These are phyloP conservation scores for Ocimum tenuiflorum DNA, from an alignment of 257 asterid genomes.

Conservation along the genomic window DNA sequence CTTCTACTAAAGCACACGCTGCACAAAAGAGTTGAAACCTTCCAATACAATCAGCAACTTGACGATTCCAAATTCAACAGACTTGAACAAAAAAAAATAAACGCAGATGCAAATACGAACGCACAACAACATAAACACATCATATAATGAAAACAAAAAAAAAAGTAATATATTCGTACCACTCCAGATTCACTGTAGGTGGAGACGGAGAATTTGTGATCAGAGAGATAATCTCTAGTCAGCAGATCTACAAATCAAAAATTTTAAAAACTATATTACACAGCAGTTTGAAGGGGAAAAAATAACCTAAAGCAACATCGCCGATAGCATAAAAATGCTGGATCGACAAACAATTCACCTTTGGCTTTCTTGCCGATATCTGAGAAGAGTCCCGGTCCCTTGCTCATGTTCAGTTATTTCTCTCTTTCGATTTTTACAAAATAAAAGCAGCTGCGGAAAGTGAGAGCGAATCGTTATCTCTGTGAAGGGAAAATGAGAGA, in stretches of 20 bases:
- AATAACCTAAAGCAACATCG: too few relatives aligned
- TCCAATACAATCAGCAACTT: neutral
- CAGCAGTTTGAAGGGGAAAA: neutral
- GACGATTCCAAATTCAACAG: neutral
- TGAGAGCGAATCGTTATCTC: constrained; percentile 19
- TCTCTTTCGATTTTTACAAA: neutral
- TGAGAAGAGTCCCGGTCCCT: constrained; percentile 91
- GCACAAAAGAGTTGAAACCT: neutral
- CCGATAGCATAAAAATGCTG: constrained; percentile 5
- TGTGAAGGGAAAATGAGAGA: constrained; percentile 4
- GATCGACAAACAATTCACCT: constrained; percentile 39
- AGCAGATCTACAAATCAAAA: constrained; percentile 63
- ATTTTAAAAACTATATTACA: neutral
- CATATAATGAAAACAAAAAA: neutral
- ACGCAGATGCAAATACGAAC: neutral
- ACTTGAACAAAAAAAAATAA: neutral
- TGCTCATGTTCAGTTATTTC: constrained; percentile 49
- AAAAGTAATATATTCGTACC: too few relatives aligned
- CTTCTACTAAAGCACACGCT: neutral
- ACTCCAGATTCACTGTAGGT: constrained; percentile 76
- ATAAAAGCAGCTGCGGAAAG: neutral
- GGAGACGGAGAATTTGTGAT: constrained; percentile 79
- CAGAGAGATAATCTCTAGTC: constrained; percentile 71
- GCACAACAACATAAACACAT: neutral
- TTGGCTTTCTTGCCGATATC: constrained; percentile 91